These are phyloP conservation scores for Yamadazyma songkhlaensis DNA, from an alignment of 1,139 yeast species.

Conservation along the genomic window DNA sequence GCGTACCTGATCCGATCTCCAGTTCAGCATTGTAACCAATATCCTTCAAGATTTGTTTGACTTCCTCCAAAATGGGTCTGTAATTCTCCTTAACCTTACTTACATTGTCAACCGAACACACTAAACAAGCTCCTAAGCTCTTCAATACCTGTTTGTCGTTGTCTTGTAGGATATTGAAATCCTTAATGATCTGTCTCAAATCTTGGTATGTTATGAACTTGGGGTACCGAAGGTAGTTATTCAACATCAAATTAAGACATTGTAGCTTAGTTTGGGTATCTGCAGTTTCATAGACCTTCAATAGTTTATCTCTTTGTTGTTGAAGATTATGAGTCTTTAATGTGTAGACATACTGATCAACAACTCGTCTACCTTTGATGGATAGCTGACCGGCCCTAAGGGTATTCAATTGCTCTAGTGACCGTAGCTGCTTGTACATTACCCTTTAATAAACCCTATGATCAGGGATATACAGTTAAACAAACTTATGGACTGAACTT, in stretches of 20 bases:
- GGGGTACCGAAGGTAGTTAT: slow-evolving; percentile 11
- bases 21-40: not conserved
- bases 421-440: no score
- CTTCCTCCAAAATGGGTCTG: not conserved
- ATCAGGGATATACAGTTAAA: no score
- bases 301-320: slow-evolving; percentile 3
- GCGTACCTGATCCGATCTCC: no score
- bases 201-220: slow-evolving; percentile 12
- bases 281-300: not conserved
- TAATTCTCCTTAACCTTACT: not conserved
- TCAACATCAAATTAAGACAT: slow-evolving; percentile 12
- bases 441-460: no score
- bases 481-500: not conserved
- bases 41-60: not conserved
- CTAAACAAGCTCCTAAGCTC: slow-evolving; percentile 8
- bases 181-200: slow-evolving; percentile 7
- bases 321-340: slow-evolving; percentile 4
- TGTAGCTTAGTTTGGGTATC: slow-evolving; percentile 7
- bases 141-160: slow-evolving; percentile 1
- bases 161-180: slow-evolving; percentile 5
- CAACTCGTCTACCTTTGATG: not conserved
- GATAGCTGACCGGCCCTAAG: no score
- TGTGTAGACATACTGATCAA: slow-evolving; percentile 3
- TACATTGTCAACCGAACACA: slow-evolving; percentile 9
- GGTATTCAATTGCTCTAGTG: no score